Percentiles rank a stretch among this genome's conserved stretches.
These are phyloP conservation scores for Ophiostoma populinum DNA, from an alignment of 2,329 filamentous ascomycete genomes.

Conservation along the genomic window DNA sequence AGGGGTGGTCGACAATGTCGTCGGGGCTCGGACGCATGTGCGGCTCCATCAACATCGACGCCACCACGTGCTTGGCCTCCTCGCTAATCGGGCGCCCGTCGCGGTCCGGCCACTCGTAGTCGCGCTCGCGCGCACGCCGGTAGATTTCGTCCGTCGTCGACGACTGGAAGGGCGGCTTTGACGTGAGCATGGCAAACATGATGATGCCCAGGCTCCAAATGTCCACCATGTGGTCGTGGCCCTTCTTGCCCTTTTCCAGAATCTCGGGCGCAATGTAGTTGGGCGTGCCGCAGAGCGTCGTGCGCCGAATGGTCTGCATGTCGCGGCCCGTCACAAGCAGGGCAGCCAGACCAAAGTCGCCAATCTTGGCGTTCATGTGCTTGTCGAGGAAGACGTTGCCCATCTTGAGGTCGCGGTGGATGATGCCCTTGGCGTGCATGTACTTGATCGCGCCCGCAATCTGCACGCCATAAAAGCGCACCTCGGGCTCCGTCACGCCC, in stretches of 20 bases:
- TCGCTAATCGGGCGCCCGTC: slow-evolving; percentile 54
- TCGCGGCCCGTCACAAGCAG: slow-evolving; percentile 83
- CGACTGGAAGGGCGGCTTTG: slow-evolving; percentile 91
- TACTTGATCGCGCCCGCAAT: slow-evolving; percentile 96
- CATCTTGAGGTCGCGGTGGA: slow-evolving; percentile 94
- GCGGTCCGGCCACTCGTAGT: slow-evolving; percentile 63
- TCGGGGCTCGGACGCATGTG: slow-evolving; percentile 61
- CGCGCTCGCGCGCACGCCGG: slow-evolving; percentile 47
- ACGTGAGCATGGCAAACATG: slow-evolving; percentile 94
- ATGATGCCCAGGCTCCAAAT: slow-evolving; percentile 98
- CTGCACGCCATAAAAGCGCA: slow-evolving; percentile 84
- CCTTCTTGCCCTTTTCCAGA: slow-evolving; percentile 79
- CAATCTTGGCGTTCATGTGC: slow-evolving; percentile 94
- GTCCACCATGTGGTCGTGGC: slow-evolving; percentile 94
- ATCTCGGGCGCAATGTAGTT: slow-evolving; percentile 98
- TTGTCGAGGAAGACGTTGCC: slow-evolving; percentile 92
- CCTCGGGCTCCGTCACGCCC: slow-evolving; percentile 82
- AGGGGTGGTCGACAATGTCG: slow-evolving; percentile 60
- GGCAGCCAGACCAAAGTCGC: slow-evolving; percentile 89
- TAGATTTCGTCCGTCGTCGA: slow-evolving; percentile 78
- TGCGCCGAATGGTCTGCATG: slow-evolving; percentile 66
- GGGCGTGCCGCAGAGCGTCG: slow-evolving; percentile 88
- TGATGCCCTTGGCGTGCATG: slow-evolving; percentile 87
- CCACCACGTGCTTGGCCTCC: slow-evolving; percentile 63
- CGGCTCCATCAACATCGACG: slow-evolving; percentile 57